Evolutionary conservation across 768 basidiomycete genomes (phyloP), one percentile per base, ranked within the genome.

Genomic region (Kwoniella heveanensis): DNA sequence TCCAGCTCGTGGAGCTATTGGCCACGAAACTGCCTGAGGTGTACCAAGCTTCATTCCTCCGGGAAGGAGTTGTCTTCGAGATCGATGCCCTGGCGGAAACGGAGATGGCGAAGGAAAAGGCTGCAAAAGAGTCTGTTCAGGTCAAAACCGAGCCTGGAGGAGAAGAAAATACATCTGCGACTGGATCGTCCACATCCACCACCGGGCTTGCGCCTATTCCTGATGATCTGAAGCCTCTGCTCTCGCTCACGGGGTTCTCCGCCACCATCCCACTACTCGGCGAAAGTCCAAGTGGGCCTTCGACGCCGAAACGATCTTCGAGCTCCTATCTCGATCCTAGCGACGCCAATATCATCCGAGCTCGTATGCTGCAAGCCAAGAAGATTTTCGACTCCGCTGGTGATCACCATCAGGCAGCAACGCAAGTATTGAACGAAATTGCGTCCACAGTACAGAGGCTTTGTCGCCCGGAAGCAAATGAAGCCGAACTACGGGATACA

Each of bases 11-110:
- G 27, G 96, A 98, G 72, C 82, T 98, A 25, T 86, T 98, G 8
- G 82, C 97, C 54, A 83, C 82, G 74, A 98, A 96, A 80, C 84
- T 92, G 48, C 88, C 91, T 9, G 82, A 86, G 13, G 85, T 91
- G 55, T 98, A 96, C 80, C 88, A 87, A 74, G 89, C 91, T 19
- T 87, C 89, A 0, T 92, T 98, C 84, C 87, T 91, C 22, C 85
- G 94, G 27, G 95, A 99, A 81, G 96, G 96, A 9, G 96, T 98
- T 27, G 88, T 96, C 79, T 90, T 97, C 79, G 96, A 98, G 78
- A 87, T 99, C 37, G 92, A 93, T 68, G 78, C 82, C 9, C 82
- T 94, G 27, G 88, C 92, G 7, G 84, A 84, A 13, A 85, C 88
- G 54, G 75, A 84, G 8, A 82, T 95, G 36, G 82, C 84, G 4